A percentile compares a stretch with the other conserved stretches of the same genome.
These are phyloP conservation scores for Saururus chinensis DNA, from an alignment of 164 flowering plant genomes.

Conservation along the genomic window DNA sequence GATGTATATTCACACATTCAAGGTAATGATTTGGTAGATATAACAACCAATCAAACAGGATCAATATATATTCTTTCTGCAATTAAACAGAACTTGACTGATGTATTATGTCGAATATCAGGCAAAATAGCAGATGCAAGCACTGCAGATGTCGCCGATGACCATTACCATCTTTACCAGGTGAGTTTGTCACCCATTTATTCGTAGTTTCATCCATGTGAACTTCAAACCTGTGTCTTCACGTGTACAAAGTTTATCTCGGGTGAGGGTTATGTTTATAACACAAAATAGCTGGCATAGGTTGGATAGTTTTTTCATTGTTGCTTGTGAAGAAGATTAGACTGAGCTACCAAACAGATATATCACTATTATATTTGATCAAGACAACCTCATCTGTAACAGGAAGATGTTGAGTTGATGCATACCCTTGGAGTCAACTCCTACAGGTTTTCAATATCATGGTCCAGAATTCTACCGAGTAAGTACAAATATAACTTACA, in stretches of 20 bases:
- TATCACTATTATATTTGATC: neutral
- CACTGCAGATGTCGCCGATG: conserved; percentile 4
- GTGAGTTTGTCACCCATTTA: neutral
- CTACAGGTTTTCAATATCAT: conserved; percentile 61
- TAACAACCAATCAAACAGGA: no score
- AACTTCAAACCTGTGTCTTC: no score
- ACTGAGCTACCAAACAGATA: no score
- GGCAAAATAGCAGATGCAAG: conserved; percentile 2
- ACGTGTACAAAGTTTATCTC: neutral
- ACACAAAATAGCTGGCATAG: neutral
- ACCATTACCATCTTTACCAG: conserved; percentile 6
- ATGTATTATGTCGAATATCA: neutral
- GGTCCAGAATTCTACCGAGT: conserved; percentile 62
- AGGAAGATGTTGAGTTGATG: conserved; percentile 42
- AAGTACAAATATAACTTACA: conserved; percentile 4
- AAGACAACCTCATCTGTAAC: neutral
- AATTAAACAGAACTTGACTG: no score
- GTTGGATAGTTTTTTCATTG: neutral
- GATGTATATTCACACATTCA: conserved; percentile 20
- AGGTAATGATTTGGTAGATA: conserved; percentile 4
- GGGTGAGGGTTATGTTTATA: neutral
- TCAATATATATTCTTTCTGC: no score
- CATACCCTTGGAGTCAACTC: conserved; percentile 40
- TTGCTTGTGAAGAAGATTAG: no score
- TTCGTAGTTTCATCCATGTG: no score